A percentile compares a stretch with the other conserved stretches of the same genome.
Conservation (phyloP, 768 basidiomycete species). For the Coprinellus aureogranulatus region DNA sequence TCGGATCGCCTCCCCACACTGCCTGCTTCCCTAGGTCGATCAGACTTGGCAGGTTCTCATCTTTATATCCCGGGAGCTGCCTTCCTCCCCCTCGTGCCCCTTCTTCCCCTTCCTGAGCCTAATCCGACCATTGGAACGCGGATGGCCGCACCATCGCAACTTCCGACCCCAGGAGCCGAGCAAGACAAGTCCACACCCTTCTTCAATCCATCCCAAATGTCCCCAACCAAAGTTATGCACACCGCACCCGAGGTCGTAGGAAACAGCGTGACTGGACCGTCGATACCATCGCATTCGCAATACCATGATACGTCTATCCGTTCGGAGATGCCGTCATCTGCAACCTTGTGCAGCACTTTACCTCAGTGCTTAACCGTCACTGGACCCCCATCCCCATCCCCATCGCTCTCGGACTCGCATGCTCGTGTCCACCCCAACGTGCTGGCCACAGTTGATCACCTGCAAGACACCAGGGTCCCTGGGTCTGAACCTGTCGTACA, state of each 20-base stretch:
- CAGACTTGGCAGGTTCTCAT: background rate
- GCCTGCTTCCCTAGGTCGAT: background rate
- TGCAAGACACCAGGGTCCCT: slow-evolving; percentile 38
- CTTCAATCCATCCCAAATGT: background rate
- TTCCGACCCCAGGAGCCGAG: slow-evolving; percentile 25
- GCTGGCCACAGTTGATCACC: slow-evolving; percentile 58
- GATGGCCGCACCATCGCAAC: slow-evolving; percentile 9
- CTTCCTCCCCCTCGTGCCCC: background rate
- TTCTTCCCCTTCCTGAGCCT: slow-evolving; percentile 11
- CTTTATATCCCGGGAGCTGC: background rate
- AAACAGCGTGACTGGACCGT: background rate
- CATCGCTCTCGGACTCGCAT: slow-evolving; percentile 18
- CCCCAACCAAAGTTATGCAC: background rate
- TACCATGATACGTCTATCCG: background rate
- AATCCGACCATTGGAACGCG: slow-evolving; percentile 3
- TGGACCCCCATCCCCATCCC: slow-evolving; percentile 20
- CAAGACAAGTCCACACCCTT: slow-evolving; percentile 4
- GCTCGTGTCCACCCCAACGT: slow-evolving; percentile 18
- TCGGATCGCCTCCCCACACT: background rate
- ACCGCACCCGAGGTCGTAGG: background rate
- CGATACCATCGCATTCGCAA: background rate
- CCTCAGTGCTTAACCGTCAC: slow-evolving; percentile 1
- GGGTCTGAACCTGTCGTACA: background rate
- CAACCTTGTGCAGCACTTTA: background rate
- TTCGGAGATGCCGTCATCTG: background rate